Evolutionary conservation across 164 flowering plant species (phyloP).

Genomic region (Amborella trichopoda): DNA sequence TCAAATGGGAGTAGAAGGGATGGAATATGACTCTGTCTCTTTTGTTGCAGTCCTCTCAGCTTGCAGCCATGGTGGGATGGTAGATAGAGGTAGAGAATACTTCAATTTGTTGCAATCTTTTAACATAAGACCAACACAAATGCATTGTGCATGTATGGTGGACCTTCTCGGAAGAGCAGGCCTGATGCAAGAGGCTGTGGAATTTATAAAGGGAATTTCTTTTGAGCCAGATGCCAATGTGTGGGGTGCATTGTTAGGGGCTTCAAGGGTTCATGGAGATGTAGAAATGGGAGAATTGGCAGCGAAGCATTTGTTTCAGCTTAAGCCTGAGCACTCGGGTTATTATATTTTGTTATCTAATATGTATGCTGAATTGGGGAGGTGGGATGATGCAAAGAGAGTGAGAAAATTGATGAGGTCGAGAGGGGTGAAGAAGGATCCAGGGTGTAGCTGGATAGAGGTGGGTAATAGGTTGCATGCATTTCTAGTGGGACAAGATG

Average conservation of each 20-base stretch:
- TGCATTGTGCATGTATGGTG: constrained; percentile 29
- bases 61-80: constrained; percentile 42
- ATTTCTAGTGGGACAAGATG: constrained; percentile 7
- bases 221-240: constrained; percentile 27
- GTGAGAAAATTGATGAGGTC: constrained; percentile 29
- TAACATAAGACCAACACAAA: constrained; percentile 10
- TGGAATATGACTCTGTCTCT: constrained; percentile 15
- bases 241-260: constrained; percentile 48
- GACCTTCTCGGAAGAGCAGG: constrained; percentile 21
- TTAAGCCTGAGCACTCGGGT: constrained; percentile 12
- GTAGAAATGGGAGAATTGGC: constrained; percentile 24
- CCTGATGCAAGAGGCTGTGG: constrained; percentile 8
- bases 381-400: constrained; percentile 22
- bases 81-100: constrained; percentile 15
- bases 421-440: constrained; percentile 31
- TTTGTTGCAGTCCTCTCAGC: constrained; percentile 36
- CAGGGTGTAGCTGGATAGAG: constrained; percentile 24
- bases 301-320: constrained; percentile 12
- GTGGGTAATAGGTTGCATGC: constrained; percentile 1
- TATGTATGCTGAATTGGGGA: constrained; percentile 12
- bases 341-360: constrained; percentile 9
- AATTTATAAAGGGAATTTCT: constrained; percentile 12
- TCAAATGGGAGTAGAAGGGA: constrained; percentile 7
- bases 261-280: constrained; percentile 25
- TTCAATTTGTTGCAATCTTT: constrained; percentile 4